Evolutionary conservation across 306 rosid species (phyloP).

Genomic region (Cicer arietinum): DNA sequence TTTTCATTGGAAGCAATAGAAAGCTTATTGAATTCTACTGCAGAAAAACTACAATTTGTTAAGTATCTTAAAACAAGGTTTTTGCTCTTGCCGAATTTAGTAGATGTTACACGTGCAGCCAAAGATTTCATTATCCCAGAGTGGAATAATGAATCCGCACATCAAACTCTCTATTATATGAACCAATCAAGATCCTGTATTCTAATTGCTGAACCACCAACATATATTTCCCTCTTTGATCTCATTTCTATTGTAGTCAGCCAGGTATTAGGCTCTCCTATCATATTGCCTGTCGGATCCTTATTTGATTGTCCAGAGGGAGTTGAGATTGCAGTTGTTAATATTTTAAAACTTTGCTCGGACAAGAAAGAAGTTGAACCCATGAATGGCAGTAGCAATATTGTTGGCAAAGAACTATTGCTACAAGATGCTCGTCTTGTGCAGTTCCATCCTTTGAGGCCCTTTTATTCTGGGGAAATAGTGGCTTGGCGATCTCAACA

Average conservation of each 20-base stretch:
- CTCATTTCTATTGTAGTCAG: slow-evolving; percentile 83
- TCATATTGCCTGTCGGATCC: slow-evolving; percentile 82
- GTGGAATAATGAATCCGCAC: slow-evolving; percentile 66
- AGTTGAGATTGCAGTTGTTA: slow-evolving; percentile 74
- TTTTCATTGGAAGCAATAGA: slow-evolving; percentile 57
- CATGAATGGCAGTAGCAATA: slow-evolving; percentile 58
- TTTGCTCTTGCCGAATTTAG: slow-evolving; percentile 77
- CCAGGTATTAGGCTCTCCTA: slow-evolving; percentile 88
- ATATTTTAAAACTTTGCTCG: slow-evolving; percentile 77
- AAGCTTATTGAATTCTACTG: slow-evolving; percentile 61
- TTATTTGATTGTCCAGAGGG: slow-evolving; percentile 86
- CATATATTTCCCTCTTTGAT: slow-evolving; percentile 73
- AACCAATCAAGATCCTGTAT: slow-evolving; percentile 67
- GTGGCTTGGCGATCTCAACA: slow-evolving; percentile 96
- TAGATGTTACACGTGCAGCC: slow-evolving; percentile 69
- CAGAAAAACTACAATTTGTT: slow-evolving; percentile 88
- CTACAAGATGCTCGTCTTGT: slow-evolving; percentile 92
- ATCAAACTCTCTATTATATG: slow-evolving; percentile 76
- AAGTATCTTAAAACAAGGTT: slow-evolving; percentile 75
- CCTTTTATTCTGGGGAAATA: slow-evolving; percentile 92
- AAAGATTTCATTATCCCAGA: slow-evolving; percentile 72
- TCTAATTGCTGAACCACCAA: slow-evolving; percentile 89
- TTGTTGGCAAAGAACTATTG: slow-evolving; percentile 79
- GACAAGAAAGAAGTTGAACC: slow-evolving; percentile 81
- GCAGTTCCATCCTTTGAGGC: slow-evolving; percentile 94